Percentiles rank a stretch among this genome's conserved stretches.
Conservation (phyloP, 73 alveolate species). For the Paramecium tetraurelia region DNA sequence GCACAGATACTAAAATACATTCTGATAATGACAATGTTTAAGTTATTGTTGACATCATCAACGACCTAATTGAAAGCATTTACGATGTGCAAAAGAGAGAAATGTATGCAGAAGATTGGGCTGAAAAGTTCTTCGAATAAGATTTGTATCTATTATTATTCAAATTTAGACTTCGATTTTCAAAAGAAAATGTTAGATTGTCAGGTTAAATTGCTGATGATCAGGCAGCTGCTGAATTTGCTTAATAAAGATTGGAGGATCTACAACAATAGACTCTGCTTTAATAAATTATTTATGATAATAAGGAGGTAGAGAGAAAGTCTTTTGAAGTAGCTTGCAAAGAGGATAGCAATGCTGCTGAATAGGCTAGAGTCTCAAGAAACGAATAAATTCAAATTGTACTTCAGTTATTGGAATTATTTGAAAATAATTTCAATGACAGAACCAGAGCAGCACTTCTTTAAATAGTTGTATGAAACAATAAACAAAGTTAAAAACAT, state of each 20-base stretch:
- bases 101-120: conserved; percentile 48
- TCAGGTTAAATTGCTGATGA: not conserved
- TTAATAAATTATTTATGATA: conserved; percentile 18
- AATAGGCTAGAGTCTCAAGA: not conserved
- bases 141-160: not conserved
- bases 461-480: not conserved
- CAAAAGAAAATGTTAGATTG: conserved; percentile 27
- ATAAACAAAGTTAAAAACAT: not conserved
- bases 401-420: conserved; percentile 8
- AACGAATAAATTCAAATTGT: not conserved
- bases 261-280: not conserved
- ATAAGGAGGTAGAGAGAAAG: not conserved
- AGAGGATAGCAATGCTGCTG: conserved; percentile 24
- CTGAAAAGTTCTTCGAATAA: not conserved
- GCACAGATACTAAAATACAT: conserved; percentile 30
- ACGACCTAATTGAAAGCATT: conserved; percentile 19
- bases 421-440: conserved; percentile 36
- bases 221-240: not conserved
- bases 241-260: not conserved
- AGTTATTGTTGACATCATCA: not conserved
- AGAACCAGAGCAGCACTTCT: not conserved
- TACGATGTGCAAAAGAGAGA: conserved; percentile 11
- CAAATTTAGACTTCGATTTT: not conserved
- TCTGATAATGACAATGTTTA: conserved; percentile 40
- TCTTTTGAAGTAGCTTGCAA: not conserved